Conservation (phyloP, 768 basidiomycete genomes). For the Phallus indusiatus region DNA sequence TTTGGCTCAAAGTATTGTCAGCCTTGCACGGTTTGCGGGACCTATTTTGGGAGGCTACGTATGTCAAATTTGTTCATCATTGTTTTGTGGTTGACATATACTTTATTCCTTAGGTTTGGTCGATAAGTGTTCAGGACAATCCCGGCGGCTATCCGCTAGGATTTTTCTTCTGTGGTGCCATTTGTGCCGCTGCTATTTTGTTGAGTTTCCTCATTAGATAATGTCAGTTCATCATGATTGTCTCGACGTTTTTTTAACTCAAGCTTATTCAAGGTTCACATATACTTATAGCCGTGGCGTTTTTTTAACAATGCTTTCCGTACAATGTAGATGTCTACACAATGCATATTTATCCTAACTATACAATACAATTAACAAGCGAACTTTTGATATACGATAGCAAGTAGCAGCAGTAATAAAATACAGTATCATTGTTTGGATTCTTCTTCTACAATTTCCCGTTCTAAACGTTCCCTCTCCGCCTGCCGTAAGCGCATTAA, state of each 20-base stretch:
- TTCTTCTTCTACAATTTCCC: constrained; percentile 4
- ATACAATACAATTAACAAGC: not conserved
- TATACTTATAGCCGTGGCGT: not conserved
- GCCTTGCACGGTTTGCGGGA: constrained; percentile 83
- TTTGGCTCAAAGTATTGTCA: constrained; percentile 91
- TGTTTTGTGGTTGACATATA: not conserved
- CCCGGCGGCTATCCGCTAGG: constrained; percentile 69
- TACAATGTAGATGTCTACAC: not conserved
- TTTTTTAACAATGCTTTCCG: not conserved
- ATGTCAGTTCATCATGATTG: constrained; percentile 6
- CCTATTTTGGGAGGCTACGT: constrained; percentile 82
- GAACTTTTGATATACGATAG: constrained; percentile 4
- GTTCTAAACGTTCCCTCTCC: constrained; percentile 64
- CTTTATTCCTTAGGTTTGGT: constrained; percentile 49
- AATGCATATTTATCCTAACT: not conserved
- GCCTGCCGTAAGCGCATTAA: constrained; percentile 75
- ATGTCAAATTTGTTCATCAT: constrained; percentile 19
- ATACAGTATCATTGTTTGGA: not conserved
- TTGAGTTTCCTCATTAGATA: constrained; percentile 69
- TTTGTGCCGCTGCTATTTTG: constrained; percentile 53
- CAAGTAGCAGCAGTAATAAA: too few species aligned
- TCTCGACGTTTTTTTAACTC: not conserved
- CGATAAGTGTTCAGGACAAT: constrained; percentile 54
- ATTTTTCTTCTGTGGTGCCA: constrained; percentile 55
- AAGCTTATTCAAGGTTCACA: not conserved